A percentile compares a stretch with the other conserved stretches of the same genome.
Conservation (phyloP, 2,329 filamentous ascomycete genomes). For the Alternaria triticina region DNA sequence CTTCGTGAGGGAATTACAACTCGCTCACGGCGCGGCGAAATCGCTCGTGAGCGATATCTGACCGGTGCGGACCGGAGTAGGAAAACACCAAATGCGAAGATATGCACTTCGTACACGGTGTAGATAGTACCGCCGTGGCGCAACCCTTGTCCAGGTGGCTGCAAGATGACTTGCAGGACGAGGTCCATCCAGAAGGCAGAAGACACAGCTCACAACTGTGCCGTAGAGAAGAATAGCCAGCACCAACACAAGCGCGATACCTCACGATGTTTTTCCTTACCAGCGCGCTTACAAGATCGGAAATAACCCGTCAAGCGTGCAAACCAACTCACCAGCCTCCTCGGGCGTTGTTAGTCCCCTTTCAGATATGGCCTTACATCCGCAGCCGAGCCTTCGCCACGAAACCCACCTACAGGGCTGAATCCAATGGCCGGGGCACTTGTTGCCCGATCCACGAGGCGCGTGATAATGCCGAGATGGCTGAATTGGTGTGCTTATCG, state of each 20-base stretch:
- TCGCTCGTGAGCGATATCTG: neutral
- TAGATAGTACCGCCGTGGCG: neutral
- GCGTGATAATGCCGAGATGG: slow-evolving; percentile 15
- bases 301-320: slow-evolving; percentile 8
- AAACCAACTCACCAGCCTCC: slow-evolving; percentile 6
- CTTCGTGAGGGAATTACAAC: neutral
- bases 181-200: neutral
- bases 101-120: neutral
- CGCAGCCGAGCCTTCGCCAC: slow-evolving; percentile 17
- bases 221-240: slow-evolving; percentile 1
- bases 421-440: neutral
- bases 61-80: slow-evolving; percentile 3
- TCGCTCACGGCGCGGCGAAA: neutral
- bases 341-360: neutral
- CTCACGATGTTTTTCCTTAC: neutral
- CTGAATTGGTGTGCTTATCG: slow-evolving; percentile 3
- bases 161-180: neutral
- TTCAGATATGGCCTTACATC: neutral
- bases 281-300: neutral
- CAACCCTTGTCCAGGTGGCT: neutral
- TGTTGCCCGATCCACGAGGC: slow-evolving; percentile 4
- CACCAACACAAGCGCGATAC: slow-evolving; percentile 4
- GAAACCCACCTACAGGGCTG: slow-evolving; percentile 10
- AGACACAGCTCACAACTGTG: neutral
- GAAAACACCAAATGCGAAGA: neutral